Conservation (phyloP, 768 basidiomycete genomes). For the Rhodocollybia butyracea region DNA sequence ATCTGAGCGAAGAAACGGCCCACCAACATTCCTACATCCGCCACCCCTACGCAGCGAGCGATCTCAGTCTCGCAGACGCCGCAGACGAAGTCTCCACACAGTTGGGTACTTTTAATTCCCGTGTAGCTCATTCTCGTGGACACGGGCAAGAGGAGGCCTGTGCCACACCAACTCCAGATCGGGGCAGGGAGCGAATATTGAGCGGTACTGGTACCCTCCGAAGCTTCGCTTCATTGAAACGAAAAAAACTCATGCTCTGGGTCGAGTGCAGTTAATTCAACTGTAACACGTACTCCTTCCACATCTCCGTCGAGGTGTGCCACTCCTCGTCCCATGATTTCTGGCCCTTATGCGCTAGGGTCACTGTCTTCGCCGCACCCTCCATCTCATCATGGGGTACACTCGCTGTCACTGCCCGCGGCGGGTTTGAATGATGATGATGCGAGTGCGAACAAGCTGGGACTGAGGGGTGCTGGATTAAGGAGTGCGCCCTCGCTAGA, state of each 20-base stretch:
- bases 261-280: background rate
- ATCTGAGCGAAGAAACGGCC: background rate
- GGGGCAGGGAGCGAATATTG: constrained; percentile 17
- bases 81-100: background rate
- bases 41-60: constrained; percentile 5
- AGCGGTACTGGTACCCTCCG: constrained; percentile 6
- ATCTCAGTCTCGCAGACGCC: background rate
- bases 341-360: constrained; percentile 45
- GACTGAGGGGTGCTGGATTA: constrained; percentile 14
- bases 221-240: constrained; percentile 6
- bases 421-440: background rate
- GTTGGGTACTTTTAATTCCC: background rate
- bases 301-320: background rate
- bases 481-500: constrained; percentile 41
- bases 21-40: constrained; percentile 6
- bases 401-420: background rate
- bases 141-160: constrained; percentile 18
- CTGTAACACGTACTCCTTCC: background rate
- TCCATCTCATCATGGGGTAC: constrained; percentile 10
- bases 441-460: background rate
- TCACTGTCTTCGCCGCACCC: constrained; percentile 15
- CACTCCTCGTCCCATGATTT: constrained; percentile 33
- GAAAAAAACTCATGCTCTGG: constrained; percentile 1
- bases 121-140: background rate
- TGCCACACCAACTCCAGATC: constrained; percentile 22